Percentiles rank a stretch among this genome's conserved stretches.
phyloP scores from a whole-genome alignment of 1,284 basidiomycete species.

The Xerocomus minutiporus region DNA sequence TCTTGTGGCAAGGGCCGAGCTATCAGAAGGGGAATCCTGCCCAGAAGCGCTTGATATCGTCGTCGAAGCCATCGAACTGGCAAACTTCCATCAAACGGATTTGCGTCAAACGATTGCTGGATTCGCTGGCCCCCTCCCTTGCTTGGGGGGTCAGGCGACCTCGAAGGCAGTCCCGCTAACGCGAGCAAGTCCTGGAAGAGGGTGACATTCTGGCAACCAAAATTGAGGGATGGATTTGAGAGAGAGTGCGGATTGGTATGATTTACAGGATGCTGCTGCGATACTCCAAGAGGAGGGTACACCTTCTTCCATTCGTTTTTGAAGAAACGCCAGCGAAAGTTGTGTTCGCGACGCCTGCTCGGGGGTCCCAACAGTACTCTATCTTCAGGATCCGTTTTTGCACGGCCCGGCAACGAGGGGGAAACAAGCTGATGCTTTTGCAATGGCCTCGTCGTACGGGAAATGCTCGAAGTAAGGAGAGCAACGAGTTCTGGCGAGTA shows the following conservation, averaged over 20 bases:
- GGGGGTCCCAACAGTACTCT: slow-evolving; percentile 58
- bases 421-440: slow-evolving; percentile 36
- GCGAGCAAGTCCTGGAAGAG: slow-evolving; percentile 46
- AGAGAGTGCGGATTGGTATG: slow-evolving; percentile 3
- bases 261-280: slow-evolving; percentile 6
- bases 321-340: slow-evolving; percentile 68
- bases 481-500: slow-evolving; percentile 59
- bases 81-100: slow-evolving; percentile 28
- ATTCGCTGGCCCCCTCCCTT: slow-evolving; percentile 1
- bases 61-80: slow-evolving; percentile 61
- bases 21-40: slow-evolving; percentile 52
- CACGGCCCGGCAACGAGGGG: slow-evolving; percentile 58
- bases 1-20: slow-evolving; percentile 23
- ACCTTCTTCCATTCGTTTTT: slow-evolving; percentile 50
- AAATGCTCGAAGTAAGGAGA: slow-evolving; percentile 50
- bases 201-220: slow-evolving; percentile 44
- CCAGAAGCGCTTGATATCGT: slow-evolving; percentile 58
- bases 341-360: slow-evolving; percentile 67
- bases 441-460: slow-evolving; percentile 47
- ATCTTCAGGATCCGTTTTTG: slow-evolving; percentile 55
- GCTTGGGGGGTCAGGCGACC: slow-evolving; percentile 5
- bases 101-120: slow-evolving; percentile 2
- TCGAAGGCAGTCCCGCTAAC: slow-evolving; percentile 37
- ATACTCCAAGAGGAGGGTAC: slow-evolving; percentile 54
- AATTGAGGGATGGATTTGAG: slow-evolving; percentile 24